Evolutionary conservation across 2,329 filamentous ascomycete genomes (phyloP).

Genomic region (Venturia asperata): DNA sequence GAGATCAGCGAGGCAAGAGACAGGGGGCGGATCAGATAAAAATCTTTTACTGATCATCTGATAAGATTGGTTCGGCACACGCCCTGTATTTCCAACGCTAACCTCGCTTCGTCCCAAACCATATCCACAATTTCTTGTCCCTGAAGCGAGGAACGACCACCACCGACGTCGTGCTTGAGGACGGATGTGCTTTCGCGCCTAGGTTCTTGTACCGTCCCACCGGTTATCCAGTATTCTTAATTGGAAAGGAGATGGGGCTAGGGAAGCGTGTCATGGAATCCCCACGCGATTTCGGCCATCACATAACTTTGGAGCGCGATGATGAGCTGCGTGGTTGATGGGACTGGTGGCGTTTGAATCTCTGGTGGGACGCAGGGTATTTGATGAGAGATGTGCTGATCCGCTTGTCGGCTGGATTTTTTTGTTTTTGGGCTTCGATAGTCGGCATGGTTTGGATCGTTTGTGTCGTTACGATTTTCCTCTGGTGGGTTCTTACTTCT

Average conservation of each 20-base stretch:
- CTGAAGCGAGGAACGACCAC: not conserved
- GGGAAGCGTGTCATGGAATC: not conserved
- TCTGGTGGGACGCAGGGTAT: not conserved
- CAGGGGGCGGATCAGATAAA: constrained; percentile 10
- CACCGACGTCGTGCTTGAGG: too few species aligned
- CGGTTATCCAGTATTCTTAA: not conserved
- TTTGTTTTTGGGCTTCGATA: not conserved
- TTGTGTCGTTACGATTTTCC: not conserved
- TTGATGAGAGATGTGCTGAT: not conserved
- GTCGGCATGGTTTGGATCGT: not conserved
- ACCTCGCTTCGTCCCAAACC: not conserved
- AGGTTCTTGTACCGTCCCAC: too few species aligned
- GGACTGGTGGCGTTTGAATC: not conserved
- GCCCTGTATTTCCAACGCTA: not conserved
- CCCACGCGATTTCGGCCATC: constrained; percentile 1
- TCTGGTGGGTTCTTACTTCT: not conserved
- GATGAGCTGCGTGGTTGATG: not conserved
- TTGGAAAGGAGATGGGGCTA: not conserved
- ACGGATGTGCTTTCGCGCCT: too few species aligned
- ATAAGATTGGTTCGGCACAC: not conserved
- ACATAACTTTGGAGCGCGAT: not conserved
- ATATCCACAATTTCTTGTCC: not conserved
- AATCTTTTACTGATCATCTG: constrained; percentile 20
- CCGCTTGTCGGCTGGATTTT: not conserved
- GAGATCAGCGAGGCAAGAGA: not conserved